Conservation (phyloP, 495 filamentous ascomycete species). For the Aspergillus taichungensis region DNA sequence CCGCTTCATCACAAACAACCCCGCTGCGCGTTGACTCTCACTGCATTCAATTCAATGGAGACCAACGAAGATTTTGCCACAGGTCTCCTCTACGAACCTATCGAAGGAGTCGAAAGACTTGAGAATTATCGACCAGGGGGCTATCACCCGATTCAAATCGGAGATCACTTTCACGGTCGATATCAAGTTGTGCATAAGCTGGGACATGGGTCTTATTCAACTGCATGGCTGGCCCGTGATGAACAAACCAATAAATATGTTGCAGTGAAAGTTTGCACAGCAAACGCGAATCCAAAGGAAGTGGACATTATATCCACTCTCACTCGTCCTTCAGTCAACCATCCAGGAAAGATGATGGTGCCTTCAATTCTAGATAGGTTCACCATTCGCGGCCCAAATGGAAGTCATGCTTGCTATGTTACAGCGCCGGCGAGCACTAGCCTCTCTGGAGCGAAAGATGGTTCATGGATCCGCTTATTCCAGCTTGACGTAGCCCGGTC, state of each 20-base stretch:
- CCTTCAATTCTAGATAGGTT: conserved; percentile 29
- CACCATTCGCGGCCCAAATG: conserved; percentile 32
- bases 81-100: conserved; percentile 14
- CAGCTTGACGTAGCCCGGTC: conserved; percentile 31
- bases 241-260: conserved; percentile 17
- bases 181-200: conserved; percentile 29
- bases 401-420: conserved; percentile 32
- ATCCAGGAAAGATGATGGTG: conserved; percentile 16
- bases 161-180: conserved; percentile 24
- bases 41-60: conserved; percentile 8
- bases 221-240: conserved; percentile 25
- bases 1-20: not conserved
- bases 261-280: conserved; percentile 26
- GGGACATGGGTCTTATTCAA: conserved; percentile 26
- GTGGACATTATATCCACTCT: conserved; percentile 15
- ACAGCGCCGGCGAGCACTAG: conserved; percentile 21
- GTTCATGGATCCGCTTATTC: conserved; percentile 22
- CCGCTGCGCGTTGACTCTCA: conserved; percentile 6
- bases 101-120: conserved; percentile 20
- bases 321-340: conserved; percentile 1
- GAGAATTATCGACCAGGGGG: conserved; percentile 23
- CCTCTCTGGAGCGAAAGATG: conserved; percentile 21
- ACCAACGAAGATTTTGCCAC: conserved; percentile 2
- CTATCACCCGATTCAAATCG: conserved; percentile 26
- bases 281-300: conserved; percentile 18